Evolutionary conservation across 2,329 filamentous ascomycete species (phyloP).

Genomic region (Hirsutella rhossiliensis): DNA sequence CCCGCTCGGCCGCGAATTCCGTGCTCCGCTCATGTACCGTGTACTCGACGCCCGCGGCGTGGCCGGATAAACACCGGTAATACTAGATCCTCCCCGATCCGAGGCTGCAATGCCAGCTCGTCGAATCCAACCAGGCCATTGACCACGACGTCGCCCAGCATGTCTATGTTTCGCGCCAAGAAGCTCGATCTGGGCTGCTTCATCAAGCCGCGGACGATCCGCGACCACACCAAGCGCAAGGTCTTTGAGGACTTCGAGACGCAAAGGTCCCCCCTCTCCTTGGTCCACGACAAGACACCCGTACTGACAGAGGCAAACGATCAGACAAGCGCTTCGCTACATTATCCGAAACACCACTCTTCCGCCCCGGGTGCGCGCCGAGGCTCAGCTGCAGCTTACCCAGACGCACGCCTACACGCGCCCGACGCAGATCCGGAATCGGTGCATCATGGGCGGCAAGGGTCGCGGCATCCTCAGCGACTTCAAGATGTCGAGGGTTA

Average conservation of each 20-base stretch:
- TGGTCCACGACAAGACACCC: not conserved
- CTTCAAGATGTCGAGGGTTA: conserved; percentile 83
- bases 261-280: conserved; percentile 51
- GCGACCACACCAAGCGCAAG: conserved; percentile 94
- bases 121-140: too few species aligned
- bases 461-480: conserved; percentile 82
- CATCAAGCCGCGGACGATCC: conserved; percentile 74
- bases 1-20: too few species aligned
- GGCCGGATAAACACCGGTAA: too few species aligned
- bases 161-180: conserved; percentile 82
- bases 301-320: conserved; percentile 1
- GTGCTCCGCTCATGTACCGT: too few species aligned
- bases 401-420: conserved; percentile 96
- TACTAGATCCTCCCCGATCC: too few species aligned
- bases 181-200: conserved; percentile 83
- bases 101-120: too few species aligned
- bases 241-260: conserved; percentile 79
- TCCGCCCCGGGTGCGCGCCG: conserved; percentile 67
- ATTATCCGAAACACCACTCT: conserved; percentile 88
- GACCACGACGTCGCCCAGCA: conserved; percentile 27
- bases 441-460: conserved; percentile 87
- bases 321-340: conserved; percentile 83
- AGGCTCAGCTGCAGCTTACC: conserved; percentile 83
- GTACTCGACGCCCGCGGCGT: too few species aligned
- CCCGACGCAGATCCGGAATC: conserved; percentile 84